phyloP scores from a whole-genome alignment of 352 stramenopile species.

The Globisporangium emineosum region DNA sequence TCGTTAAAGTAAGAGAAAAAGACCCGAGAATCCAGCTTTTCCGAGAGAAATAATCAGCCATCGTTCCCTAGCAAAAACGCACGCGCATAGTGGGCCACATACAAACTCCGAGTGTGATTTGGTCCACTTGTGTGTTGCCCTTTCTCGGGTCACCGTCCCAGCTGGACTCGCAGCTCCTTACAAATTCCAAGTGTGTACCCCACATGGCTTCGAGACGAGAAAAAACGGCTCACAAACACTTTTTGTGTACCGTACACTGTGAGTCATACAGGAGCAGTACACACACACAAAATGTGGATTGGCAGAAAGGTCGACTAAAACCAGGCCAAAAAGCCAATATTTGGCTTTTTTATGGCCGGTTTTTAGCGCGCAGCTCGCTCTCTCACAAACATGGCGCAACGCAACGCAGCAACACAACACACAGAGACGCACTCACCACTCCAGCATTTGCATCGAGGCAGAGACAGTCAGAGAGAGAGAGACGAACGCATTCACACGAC shows the following conservation, averaged over 20 bases:
- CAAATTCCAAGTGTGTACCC: no score
- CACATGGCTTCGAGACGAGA: no score
- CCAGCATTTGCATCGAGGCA: not conserved
- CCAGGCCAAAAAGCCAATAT: no score
- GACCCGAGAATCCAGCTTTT: not conserved
- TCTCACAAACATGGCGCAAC: not conserved
- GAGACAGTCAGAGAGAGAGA: not conserved
- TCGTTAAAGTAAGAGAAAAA: no score
- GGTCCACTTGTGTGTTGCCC: not conserved
- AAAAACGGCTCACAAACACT: no score
- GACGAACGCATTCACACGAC: not conserved
- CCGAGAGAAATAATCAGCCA: not conserved
- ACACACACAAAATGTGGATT: no score
- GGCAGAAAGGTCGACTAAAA: no score
- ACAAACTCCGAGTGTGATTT: conserved; percentile 3
- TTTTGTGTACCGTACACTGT: no score
- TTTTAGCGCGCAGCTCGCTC: no score
- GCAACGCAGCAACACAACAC: not conserved
- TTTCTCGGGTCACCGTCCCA: not conserved
- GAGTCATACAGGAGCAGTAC: no score
- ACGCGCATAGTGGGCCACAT: not conserved
- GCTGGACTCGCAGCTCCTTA: no score
- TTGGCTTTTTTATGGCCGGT: no score
- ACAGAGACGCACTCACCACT: not conserved
- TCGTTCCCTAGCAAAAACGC: conserved; percentile 16